Evolutionary conservation across 306 rosid genomes (phyloP), one percentile per base, ranked within the genome.

Genomic region (barrel medic (Medicago truncatula)): DNA sequence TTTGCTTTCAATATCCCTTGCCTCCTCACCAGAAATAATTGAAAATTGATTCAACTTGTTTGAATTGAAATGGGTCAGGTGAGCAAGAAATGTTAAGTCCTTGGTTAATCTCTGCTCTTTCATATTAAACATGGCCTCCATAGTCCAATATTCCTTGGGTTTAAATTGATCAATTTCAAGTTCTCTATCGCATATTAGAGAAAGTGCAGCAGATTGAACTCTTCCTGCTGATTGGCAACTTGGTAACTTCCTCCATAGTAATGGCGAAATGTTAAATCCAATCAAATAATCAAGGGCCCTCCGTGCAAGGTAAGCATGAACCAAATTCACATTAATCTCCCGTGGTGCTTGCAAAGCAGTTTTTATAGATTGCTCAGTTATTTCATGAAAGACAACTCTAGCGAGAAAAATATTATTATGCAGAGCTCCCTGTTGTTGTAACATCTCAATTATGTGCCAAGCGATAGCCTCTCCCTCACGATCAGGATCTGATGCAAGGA

Each of bases 401-500:
- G 93, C 86, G 40, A 95, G 73, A 36, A 61, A 80, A 80, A 89
- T 64, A 73, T 85, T 88, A 71, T 88, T 85, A 2, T 50, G 87
- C 78, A 95, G 76, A 74, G 96, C 91, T 73, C 91, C 98, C 82
- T 92, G 98, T 70, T 90, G 99, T 39, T 89, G 88, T 79, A 95
- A 83, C 99, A 92, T 95, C 91, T 95, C 99, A 73, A 92, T 20
- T 50, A 95, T 89, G 84, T 95, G 99, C 99, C 99, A 95, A 41
- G 98, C 91, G 78, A 95, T 95, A 78, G 99, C 97, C 91, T 95
- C 99, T 53, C 99, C 99, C 84, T 95, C 99, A 43, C 99, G 97
- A 79, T 95, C 98, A 16, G 99, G 99, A 90, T 95, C 98, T 75
- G 99, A 95, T 40, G 99, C 99, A 85, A 95, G 96, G 85, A 95